phyloP scores from a whole-genome alignment of 2,329 filamentous ascomycete species.

The Davidsoniella eucalypti region DNA sequence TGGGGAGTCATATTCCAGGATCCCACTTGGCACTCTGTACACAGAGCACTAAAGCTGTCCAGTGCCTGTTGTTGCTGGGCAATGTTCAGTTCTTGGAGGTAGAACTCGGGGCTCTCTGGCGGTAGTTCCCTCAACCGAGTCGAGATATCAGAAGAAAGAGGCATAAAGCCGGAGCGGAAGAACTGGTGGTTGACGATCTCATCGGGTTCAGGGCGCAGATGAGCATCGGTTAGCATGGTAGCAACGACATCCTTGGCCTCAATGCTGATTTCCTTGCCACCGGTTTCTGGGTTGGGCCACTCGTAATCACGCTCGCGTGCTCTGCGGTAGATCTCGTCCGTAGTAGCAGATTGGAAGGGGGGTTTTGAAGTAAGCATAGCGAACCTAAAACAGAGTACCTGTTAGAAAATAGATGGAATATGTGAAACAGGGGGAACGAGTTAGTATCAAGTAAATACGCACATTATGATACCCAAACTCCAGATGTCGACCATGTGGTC shows the following conservation, averaged over 20 bases:
- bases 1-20: constrained; percentile 5
- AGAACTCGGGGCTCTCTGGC: constrained; percentile 42
- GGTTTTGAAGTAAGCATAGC: constrained; percentile 94
- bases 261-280: constrained; percentile 48
- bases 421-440: background rate
- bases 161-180: constrained; percentile 63
- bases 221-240: constrained; percentile 57
- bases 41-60: constrained; percentile 39
- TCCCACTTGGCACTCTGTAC: constrained; percentile 41
- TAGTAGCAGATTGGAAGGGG: constrained; percentile 84
- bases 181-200: constrained; percentile 65
- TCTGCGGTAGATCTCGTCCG: constrained; percentile 68
- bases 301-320: constrained; percentile 59
- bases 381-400: constrained; percentile 39
- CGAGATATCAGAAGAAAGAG: constrained; percentile 41
- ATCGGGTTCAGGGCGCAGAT: constrained; percentile 59
- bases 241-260: constrained; percentile 68
- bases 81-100: constrained; percentile 29
- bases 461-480: constrained; percentile 96
- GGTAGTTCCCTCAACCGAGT: constrained; percentile 37
- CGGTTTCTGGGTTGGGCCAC: constrained; percentile 53
- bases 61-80: constrained; percentile 30
- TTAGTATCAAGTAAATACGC: constrained; percentile 20
- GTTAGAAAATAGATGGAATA: constrained; percentile 3
- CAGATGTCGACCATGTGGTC: constrained; percentile 97